Evolutionary conservation across 768 basidiomycete species (phyloP).

Genomic region (Kwoniella sp.): DNA sequence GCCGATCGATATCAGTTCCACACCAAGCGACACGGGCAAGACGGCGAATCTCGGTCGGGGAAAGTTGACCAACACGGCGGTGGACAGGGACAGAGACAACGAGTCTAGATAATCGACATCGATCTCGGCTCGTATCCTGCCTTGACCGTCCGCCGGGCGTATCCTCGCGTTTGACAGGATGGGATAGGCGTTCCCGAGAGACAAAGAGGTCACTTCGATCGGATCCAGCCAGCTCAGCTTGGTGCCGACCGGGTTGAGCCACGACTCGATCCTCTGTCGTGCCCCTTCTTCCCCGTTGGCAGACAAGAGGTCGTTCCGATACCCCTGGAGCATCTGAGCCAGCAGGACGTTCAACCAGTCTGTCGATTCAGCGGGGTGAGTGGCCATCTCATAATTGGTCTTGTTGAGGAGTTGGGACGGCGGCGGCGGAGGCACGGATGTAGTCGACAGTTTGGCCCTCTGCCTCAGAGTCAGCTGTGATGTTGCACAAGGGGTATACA

Average conservation of each 20-base stretch:
- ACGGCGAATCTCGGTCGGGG: slow-evolving; percentile 54
- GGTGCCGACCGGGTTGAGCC: slow-evolving; percentile 72
- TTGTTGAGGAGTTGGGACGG: slow-evolving; percentile 47
- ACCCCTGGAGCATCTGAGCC: slow-evolving; percentile 78
- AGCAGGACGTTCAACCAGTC: slow-evolving; percentile 89
- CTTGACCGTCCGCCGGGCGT: slow-evolving; percentile 52
- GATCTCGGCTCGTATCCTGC: slow-evolving; percentile 62
- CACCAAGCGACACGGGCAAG: slow-evolving; percentile 65
- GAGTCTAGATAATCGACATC: slow-evolving; percentile 80
- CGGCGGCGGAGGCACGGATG: slow-evolving; percentile 39
- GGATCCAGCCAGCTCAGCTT: slow-evolving; percentile 61
- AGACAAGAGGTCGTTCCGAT: slow-evolving; percentile 63
- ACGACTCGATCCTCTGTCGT: slow-evolving; percentile 70
- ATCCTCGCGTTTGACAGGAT: slow-evolving; percentile 67
- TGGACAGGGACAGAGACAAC: slow-evolving; percentile 60
- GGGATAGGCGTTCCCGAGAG: slow-evolving; percentile 77
- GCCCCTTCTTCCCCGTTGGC: slow-evolving; percentile 78
- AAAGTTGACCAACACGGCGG: slow-evolving; percentile 53
- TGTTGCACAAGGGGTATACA: not conserved
- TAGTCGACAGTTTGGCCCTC: slow-evolving; percentile 34
- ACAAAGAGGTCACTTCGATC: slow-evolving; percentile 76
- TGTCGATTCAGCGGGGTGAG: slow-evolving; percentile 62
- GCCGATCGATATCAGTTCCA: slow-evolving; percentile 82
- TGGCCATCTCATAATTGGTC: slow-evolving; percentile 51
- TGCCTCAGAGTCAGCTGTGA: not conserved